Conservation (phyloP, 2,329 filamentous ascomycete genomes). For the Aspergillus latus region DNA sequence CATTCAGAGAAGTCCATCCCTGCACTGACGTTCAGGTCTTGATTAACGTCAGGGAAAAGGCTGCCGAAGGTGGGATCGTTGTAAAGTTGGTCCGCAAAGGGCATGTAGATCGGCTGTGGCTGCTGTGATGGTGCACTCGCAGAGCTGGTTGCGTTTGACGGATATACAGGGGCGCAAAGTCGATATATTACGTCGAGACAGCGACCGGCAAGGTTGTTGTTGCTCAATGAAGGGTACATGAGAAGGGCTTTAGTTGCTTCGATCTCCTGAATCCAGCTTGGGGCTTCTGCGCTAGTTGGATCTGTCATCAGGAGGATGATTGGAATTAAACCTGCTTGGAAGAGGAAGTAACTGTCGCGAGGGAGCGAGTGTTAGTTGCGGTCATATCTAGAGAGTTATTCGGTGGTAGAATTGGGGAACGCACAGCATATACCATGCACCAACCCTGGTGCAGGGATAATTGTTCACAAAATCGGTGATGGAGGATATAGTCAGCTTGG, state of each 20-base stretch:
- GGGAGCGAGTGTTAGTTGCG: not conserved
- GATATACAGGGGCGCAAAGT: slow-evolving; percentile 36
- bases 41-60: slow-evolving; percentile 37
- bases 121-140: slow-evolving; percentile 16
- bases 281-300: slow-evolving; percentile 37
- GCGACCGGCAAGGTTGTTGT: slow-evolving; percentile 41
- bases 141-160: slow-evolving; percentile 15
- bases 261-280: slow-evolving; percentile 41
- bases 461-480: slow-evolving; percentile 45
- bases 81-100: slow-evolving; percentile 40
- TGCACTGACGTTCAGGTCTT: slow-evolving; percentile 27
- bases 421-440: slow-evolving; percentile 47
- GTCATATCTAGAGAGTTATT: not conserved
- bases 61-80: slow-evolving; percentile 35
- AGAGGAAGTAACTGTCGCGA: slow-evolving; percentile 43
- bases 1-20: slow-evolving; percentile 44
- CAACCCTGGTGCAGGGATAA: slow-evolving; percentile 42
- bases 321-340: slow-evolving; percentile 47
- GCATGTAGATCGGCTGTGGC: slow-evolving; percentile 31
- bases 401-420: slow-evolving; percentile 7
- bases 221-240: slow-evolving; percentile 39
- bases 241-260: slow-evolving; percentile 43
- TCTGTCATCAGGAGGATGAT: slow-evolving; percentile 47
- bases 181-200: slow-evolving; percentile 42
- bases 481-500: slow-evolving; percentile 42